Evolutionary conservation across 148 eudicot species (phyloP).

Genomic region (Talinum fruticosum): DNA sequence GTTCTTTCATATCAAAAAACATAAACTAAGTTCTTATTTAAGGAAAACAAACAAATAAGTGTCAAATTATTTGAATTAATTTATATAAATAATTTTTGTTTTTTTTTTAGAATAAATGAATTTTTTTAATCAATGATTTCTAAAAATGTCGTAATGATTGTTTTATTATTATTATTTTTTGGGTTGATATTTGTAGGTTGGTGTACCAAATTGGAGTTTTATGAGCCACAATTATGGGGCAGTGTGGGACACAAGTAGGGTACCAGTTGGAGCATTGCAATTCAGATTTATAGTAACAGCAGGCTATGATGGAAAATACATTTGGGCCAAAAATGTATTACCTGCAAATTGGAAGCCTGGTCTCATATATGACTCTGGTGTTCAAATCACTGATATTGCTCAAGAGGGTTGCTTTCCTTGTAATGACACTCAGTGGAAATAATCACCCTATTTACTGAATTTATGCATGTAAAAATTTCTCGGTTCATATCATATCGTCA

Average conservation of each 20-base stretch:
- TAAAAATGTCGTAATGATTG: no score
- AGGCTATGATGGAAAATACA: constrained; percentile 9
- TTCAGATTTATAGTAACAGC: constrained; percentile 25
- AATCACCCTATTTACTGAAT: not conserved
- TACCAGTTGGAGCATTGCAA: constrained; percentile 22
- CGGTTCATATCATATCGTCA: not conserved
- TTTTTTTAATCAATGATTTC: no score
- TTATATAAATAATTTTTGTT: no score
- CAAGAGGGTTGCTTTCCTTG: constrained; percentile 62
- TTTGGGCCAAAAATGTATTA: constrained; percentile 58
- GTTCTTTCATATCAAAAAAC: no score
- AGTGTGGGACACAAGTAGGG: constrained; percentile 28
- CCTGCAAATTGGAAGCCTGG: constrained; percentile 67
- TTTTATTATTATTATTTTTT: not conserved
- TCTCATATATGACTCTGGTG: constrained; percentile 38
- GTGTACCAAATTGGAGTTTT: constrained; percentile 17
- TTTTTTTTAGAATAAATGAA: no score
- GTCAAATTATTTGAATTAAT: no score
- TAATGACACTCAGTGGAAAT: constrained; percentile 37
- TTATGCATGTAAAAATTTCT: not conserved
- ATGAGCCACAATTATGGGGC: constrained; percentile 32
- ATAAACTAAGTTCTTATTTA: no score
- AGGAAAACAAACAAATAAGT: no score
- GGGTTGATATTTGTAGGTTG: constrained; percentile 10
- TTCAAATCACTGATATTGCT: constrained; percentile 51